Conservation (phyloP, 1,139 yeast genomes). For the Debaryomycetaceae sp. region DNA sequence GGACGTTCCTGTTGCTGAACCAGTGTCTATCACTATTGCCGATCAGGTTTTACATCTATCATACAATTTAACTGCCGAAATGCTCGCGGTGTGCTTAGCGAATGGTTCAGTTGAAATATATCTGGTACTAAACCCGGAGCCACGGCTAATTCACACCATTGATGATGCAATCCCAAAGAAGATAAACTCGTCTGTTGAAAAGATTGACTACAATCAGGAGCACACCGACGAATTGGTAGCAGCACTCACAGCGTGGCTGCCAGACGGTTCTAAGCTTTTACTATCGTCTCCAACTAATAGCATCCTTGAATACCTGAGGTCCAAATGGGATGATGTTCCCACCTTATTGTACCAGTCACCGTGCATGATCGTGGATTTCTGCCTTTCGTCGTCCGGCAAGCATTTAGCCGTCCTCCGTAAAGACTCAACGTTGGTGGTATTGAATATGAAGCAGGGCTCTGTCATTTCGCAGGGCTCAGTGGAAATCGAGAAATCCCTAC, state of each 20-base stretch:
- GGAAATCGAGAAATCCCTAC: constrained; percentile 7
- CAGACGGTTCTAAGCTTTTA: constrained; percentile 51
- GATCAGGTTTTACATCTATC: constrained; percentile 54
- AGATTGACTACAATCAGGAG: constrained; percentile 24
- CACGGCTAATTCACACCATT: constrained; percentile 29
- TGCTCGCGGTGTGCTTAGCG: constrained; percentile 51
- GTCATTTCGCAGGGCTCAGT: constrained; percentile 10
- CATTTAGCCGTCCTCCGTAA: constrained; percentile 45
- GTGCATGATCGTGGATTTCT: constrained; percentile 32
- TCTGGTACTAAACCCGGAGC: constrained; percentile 40
- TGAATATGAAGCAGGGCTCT: constrained; percentile 32
- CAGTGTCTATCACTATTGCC: constrained; percentile 22
- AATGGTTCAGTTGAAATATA: constrained; percentile 61
- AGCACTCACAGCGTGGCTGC: constrained; percentile 25
- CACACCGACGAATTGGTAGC: constrained; percentile 28
- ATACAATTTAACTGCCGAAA: constrained; percentile 50
- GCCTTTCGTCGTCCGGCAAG: constrained; percentile 52
- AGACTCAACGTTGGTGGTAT: constrained; percentile 41
- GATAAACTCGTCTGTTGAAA: constrained; percentile 24
- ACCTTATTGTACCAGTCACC: constrained; percentile 5
- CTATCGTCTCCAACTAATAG: constrained; percentile 34
- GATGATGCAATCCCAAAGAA: constrained; percentile 27
- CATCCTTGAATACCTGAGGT: constrained; percentile 26
- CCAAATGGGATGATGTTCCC: constrained; percentile 13
- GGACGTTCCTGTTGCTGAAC: too few relatives aligned